Evolutionary conservation across 805 yeast genomes (phyloP), one percentile per base, ranked within the genome.

Genomic region (Cyberlindnera galapagoensis): DNA sequence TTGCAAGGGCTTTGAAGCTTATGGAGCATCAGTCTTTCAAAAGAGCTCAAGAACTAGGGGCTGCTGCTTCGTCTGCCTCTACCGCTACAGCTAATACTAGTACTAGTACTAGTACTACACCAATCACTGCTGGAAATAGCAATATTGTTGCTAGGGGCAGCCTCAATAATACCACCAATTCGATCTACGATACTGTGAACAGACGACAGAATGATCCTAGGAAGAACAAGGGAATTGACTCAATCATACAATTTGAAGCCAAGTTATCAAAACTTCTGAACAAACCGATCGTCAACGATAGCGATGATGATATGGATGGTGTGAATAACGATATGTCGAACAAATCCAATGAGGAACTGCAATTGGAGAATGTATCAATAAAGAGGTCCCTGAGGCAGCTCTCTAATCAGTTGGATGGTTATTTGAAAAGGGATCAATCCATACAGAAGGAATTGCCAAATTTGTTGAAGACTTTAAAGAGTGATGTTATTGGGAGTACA

Each of bases 11-110:
- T 2, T 34, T 63, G 13, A 35, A 36, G 13, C 40, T 59, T 2
- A 37, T 63, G 18, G 53, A 54, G 9, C 42, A 42, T 7, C 58
- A 55, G 26, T 53, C 59, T 28, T 18, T 31, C 4, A 33, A 38
- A 9, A 44, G 65, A n/a, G 48, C 65, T 2, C 41, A 45, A 18
- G 62, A 59, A 28, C 40, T 62, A 18, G 19, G 30, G n/a, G n/a
- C n/a, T n/a, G n/a, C n/a, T n/a, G n/a, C n/a, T n/a, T n/a, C n/a
- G n/a, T n/a, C n/a, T n/a, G n/a, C n/a, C n/a, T n/a, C n/a, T n/a
- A n/a, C n/a, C n/a, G n/a, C n/a, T n/a, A n/a, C n/a, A n/a, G n/a
- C n/a, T n/a, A n/a, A n/a, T n/a, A n/a, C n/a, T n/a, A n/a, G n/a
- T n/a, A n/a, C n/a, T n/a, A n/a, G n/a, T n/a, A n/a, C n/a, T n/a